Percentiles rank a stretch among this genome's conserved stretches.
These are phyloP conservation scores for Hypoxylon lenormandii DNA, from an alignment of 495 filamentous ascomycete genomes.

Conservation along the genomic window DNA sequence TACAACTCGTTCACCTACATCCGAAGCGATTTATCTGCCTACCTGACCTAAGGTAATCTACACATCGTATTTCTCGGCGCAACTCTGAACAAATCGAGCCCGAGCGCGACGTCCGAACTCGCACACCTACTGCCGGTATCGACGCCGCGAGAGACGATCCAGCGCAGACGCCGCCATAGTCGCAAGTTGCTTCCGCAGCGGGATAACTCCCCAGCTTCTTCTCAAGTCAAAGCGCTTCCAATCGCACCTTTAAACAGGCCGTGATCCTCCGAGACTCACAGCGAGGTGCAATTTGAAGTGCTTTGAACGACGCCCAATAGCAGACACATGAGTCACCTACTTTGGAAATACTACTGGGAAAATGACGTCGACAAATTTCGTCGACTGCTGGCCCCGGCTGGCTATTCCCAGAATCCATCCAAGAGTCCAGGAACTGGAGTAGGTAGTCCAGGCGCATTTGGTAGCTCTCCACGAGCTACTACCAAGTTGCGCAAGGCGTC, in stretches of 20 bases:
- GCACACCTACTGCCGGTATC: constrained; percentile 1
- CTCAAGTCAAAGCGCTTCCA: constrained; percentile 54
- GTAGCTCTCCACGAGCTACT: constrained; percentile 60
- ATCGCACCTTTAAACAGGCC: constrained; percentile 83
- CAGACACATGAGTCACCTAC: constrained; percentile 90
- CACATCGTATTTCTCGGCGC: not conserved
- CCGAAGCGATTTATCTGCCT: constrained; percentile 1
- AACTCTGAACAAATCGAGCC: not conserved
- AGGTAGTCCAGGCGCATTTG: constrained; percentile 47
- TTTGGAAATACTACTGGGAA: constrained; percentile 95
- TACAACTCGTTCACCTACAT: constrained; percentile 10
- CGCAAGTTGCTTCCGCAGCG: constrained; percentile 2
- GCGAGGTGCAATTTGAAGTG: constrained; percentile 82
- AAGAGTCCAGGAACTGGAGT: constrained; percentile 55
- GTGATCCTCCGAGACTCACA: constrained; percentile 81
- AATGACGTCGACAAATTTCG: constrained; percentile 94
- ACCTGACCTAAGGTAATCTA: not conserved
- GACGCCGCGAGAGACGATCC: not conserved
- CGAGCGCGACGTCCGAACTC: constrained; percentile 1
- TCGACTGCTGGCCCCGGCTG: constrained; percentile 77
- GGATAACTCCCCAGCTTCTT: constrained; percentile 17
- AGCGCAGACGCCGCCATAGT: constrained; percentile 2
- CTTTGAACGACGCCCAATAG: constrained; percentile 62
- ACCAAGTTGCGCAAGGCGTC: constrained; percentile 61
- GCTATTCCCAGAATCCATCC: constrained; percentile 63